These are phyloP conservation scores for Punica granatum DNA, from an alignment of 345 rosid genomes.

Conservation along the genomic window DNA sequence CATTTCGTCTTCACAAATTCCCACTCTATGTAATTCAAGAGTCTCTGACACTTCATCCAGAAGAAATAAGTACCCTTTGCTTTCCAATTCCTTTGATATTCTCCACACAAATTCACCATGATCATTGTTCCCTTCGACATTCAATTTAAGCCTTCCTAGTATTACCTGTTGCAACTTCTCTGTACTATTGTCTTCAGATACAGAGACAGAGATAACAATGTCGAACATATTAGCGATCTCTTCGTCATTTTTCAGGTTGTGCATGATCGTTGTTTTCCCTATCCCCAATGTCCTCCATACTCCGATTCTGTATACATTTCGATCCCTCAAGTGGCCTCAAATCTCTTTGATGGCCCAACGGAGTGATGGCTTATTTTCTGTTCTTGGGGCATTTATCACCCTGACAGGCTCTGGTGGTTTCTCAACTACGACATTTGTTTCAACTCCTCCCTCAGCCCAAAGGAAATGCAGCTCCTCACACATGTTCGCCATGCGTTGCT, in stretches of 20 bases:
- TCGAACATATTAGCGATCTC: conserved; percentile 24
- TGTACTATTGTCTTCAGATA: conserved; percentile 12
- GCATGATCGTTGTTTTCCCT: conserved; percentile 33
- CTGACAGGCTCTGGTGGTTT: conserved; percentile 21
- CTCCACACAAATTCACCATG: conserved; percentile 11
- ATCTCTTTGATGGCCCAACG: conserved; percentile 13
- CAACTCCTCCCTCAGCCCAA: conserved; percentile 14
- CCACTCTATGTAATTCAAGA: conserved; percentile 18
- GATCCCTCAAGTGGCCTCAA: conserved; percentile 12
- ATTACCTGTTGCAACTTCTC: conserved; percentile 22
- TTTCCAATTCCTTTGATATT: conserved; percentile 23
- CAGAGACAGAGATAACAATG: conserved; percentile 16
- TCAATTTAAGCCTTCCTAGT: conserved; percentile 15
- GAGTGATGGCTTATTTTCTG: conserved; percentile 13
- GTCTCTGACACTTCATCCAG: conserved; percentile 24
- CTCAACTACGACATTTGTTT: conserved; percentile 17
- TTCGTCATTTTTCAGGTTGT: conserved; percentile 25
- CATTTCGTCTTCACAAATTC: conserved; percentile 12
- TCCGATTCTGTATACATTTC: conserved; percentile 15
- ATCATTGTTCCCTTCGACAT: conserved; percentile 8
- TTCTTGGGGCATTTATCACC: conserved; percentile 17
- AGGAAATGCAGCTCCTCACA: conserved; percentile 10
- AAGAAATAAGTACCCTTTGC: conserved; percentile 25
- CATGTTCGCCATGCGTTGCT: conserved; percentile 17
- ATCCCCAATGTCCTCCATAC: conserved; percentile 25